These are phyloP conservation scores for Trypanosoma boissoni DNA, from an alignment of 208 protist genomes.

Conservation along the genomic window DNA sequence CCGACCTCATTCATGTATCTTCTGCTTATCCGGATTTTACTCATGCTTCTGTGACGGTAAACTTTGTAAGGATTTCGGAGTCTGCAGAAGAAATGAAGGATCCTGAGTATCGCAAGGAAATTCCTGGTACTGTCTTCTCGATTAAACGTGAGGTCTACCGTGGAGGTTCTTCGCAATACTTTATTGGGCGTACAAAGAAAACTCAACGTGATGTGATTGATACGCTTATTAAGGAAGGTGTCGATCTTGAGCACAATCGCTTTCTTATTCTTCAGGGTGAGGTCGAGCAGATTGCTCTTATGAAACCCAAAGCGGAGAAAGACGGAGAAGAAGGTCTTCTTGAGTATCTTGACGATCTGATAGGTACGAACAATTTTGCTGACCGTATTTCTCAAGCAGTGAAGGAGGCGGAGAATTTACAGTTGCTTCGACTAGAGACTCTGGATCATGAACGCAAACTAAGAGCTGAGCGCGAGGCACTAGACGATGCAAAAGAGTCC, in stretches of 20 bases:
- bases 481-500: slow-evolving; percentile 94
- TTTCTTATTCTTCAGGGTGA: slow-evolving; percentile 99
- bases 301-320: slow-evolving; percentile 99
- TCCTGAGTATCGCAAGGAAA: slow-evolving; percentile 77
- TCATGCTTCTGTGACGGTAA: slow-evolving; percentile 95
- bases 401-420: slow-evolving; percentile 86
- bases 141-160: slow-evolving; percentile 93
- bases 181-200: slow-evolving; percentile 71
- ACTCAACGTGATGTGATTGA: slow-evolving; percentile 82
- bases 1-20: slow-evolving; percentile 99
- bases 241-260: slow-evolving; percentile 99
- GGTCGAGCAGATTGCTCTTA: slow-evolving; percentile 99
- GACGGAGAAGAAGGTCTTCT: slow-evolving; percentile 98
- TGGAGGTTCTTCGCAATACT: slow-evolving; percentile 96
- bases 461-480: slow-evolving; percentile 92
- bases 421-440: slow-evolving; percentile 91
- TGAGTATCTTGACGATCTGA: slow-evolving; percentile 99
- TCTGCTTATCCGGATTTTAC: slow-evolving; percentile 90
- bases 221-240: slow-evolving; percentile 93
- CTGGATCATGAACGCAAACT: slow-evolving; percentile 92
- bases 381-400: slow-evolving; percentile 88
- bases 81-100: slow-evolving; percentile 65
- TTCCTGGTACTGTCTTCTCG: slow-evolving; percentile 88
- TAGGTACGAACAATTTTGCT: slow-evolving; percentile 95
- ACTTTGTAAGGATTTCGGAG: slow-evolving; percentile 95